phyloP scores from a whole-genome alignment of 2,329 filamentous ascomycete species.

The Microdochium trichocladiopsis region DNA sequence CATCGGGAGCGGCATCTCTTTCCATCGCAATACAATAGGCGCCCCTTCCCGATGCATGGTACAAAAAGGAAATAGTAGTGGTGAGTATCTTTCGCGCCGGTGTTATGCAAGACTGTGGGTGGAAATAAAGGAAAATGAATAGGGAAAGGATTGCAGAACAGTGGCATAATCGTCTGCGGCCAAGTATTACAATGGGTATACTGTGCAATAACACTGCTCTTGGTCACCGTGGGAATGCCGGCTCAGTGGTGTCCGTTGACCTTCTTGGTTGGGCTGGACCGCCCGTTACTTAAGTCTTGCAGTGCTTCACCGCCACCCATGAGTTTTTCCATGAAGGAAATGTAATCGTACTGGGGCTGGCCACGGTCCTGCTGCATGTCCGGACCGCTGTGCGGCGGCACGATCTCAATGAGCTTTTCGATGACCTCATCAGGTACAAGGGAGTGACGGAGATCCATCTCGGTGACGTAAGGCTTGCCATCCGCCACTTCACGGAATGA shows the following conservation, averaged over 20 bases:
- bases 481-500: constrained; percentile 96
- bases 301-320: constrained; percentile 31
- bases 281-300: constrained; percentile 20
- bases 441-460: constrained; percentile 91
- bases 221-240: neutral
- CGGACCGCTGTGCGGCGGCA: constrained; percentile 77
- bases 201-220: neutral
- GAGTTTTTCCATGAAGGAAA: constrained; percentile 91
- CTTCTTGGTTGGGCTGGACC: constrained; percentile 19
- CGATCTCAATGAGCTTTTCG: constrained; percentile 80
- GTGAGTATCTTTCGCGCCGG: too few relatives aligned
- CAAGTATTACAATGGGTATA: neutral
- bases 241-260: constrained; percentile 12
- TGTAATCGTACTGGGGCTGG: constrained; percentile 88
- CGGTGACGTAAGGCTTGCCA: constrained; percentile 97
- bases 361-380: constrained; percentile 82
- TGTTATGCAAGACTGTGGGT: too few relatives aligned
- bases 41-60: too few relatives aligned
- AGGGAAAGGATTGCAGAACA: neutral
- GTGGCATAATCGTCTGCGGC: neutral
- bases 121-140: too few relatives aligned
- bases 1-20: too few relatives aligned
- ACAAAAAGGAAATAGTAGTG: too few relatives aligned
- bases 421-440: constrained; percentile 97
- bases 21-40: too few relatives aligned